Evolutionary conservation across 208 protist species (phyloP).

Genomic region (Zelonia costaricensis): DNA sequence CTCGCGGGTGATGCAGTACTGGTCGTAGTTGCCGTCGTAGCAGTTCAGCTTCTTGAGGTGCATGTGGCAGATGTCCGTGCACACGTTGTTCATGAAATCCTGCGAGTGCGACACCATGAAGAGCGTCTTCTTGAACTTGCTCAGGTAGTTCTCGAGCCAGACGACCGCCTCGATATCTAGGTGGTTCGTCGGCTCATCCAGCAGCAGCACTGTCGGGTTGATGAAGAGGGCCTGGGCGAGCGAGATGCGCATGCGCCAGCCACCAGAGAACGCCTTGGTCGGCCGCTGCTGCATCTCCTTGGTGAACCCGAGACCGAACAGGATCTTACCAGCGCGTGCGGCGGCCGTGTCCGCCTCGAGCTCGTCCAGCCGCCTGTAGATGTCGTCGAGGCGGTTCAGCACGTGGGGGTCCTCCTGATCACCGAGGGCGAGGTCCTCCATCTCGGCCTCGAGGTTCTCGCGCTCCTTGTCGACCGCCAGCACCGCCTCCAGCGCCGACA

Average conservation of each 20-base stretch:
- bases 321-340: constrained; percentile 89
- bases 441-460: constrained; percentile 71
- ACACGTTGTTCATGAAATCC: constrained; percentile 98
- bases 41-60: constrained; percentile 81
- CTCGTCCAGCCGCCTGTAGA: constrained; percentile 94
- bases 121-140: constrained; percentile 93
- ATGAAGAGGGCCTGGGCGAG: constrained; percentile 96
- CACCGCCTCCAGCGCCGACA: constrained; percentile 83
- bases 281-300: constrained; percentile 79
- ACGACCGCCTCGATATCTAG: constrained; percentile 96
- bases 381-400: constrained; percentile 72
- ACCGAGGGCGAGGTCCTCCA: constrained; percentile 80
- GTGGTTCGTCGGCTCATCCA: constrained; percentile 98
- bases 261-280: constrained; percentile 92
- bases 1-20: constrained; percentile 91
- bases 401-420: constrained; percentile 85
- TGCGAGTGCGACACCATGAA: constrained; percentile 96
- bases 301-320: constrained; percentile 96
- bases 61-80: constrained; percentile 97
- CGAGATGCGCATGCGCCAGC: constrained; percentile 98
- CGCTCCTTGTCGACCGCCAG: constrained; percentile 85
- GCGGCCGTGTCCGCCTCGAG: constrained; percentile 91
- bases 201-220: constrained; percentile 93
- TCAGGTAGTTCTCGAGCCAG: constrained; percentile 97
- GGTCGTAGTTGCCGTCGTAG: constrained; percentile 97